Percentiles rank a stretch among this genome's conserved stretches.
Conservation (phyloP, 805 yeast species). For the Allodekkera sacchari region DNA sequence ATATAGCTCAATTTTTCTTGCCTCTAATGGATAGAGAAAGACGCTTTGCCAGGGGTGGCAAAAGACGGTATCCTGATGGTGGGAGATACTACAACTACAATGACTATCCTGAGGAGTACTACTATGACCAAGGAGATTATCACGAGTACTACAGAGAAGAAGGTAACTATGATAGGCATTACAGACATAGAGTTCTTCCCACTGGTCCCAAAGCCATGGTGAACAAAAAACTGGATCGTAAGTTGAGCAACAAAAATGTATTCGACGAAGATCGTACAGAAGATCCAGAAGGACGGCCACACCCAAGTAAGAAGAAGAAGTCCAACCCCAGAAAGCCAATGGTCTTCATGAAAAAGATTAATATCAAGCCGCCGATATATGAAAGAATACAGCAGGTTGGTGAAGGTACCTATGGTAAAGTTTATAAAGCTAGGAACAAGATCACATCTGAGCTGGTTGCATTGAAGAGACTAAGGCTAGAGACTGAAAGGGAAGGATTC, state of each 20-base stretch:
- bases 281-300: not conserved
- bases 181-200: constrained; percentile 9
- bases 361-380: constrained; percentile 35
- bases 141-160: not conserved
- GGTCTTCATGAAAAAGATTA: constrained; percentile 15
- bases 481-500: constrained; percentile 86
- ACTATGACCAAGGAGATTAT: not conserved
- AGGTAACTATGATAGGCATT: not conserved
- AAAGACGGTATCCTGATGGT: not conserved
- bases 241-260: constrained; percentile 3
- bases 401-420: constrained; percentile 98
- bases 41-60: too few relatives aligned
- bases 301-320: not conserved
- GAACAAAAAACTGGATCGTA: constrained; percentile 1
- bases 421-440: constrained; percentile 73
- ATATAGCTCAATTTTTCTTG: too few relatives aligned
- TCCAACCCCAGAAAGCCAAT: constrained; percentile 2
- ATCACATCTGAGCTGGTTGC: constrained; percentile 74
- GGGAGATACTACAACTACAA: not conserved
- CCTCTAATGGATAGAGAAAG: too few relatives aligned
- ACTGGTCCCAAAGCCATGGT: constrained; percentile 13
- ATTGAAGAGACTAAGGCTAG: constrained; percentile 73
- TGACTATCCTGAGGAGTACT: not conserved
- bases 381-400: constrained; percentile 84
- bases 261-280: constrained; percentile 1